phyloP scores from a whole-genome alignment of 257 asterid species.

The Ilex asprella region DNA sequence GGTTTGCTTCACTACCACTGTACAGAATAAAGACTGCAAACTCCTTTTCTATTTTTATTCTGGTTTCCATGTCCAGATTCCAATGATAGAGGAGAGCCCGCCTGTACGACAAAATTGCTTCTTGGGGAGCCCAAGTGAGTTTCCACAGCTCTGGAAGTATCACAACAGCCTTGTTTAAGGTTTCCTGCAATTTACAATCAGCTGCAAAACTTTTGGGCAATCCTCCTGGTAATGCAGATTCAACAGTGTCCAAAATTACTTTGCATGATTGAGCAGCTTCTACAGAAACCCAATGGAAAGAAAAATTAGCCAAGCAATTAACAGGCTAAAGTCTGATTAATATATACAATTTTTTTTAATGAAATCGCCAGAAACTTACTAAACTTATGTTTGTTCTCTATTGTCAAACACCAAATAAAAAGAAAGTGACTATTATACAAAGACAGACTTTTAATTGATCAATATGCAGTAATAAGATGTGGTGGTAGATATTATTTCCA shows the following conservation, averaged over 20 bases:
- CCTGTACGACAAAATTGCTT: conserved; percentile 60
- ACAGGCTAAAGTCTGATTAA: background rate
- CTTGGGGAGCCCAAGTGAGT: conserved; percentile 51
- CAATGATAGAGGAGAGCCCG: conserved; percentile 74
- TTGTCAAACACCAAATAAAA: too few species aligned
- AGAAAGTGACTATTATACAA: too few species aligned
- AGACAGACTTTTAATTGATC: too few species aligned
- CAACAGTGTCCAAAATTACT: conserved; percentile 69
- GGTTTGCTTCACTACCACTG: conserved; percentile 68
- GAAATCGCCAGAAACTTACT: too few species aligned
- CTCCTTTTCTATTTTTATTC: conserved; percentile 61
- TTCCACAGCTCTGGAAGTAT: conserved; percentile 81
- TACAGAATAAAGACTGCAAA: conserved; percentile 75
- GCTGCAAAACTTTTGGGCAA: conserved; percentile 50
- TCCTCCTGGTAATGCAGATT: conserved; percentile 70
- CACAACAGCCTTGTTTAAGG: conserved; percentile 67
- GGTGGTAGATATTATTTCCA: too few species aligned
- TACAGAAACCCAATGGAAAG: conserved; percentile 24
- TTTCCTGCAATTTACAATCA: conserved; percentile 65
- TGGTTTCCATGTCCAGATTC: conserved; percentile 58
- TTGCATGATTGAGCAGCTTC: conserved; percentile 88
- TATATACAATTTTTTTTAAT: background rate
- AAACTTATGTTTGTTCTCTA: too few species aligned
- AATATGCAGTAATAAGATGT: too few species aligned
- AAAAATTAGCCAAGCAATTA: conserved; percentile 3